phyloP scores from a whole-genome alignment of 2,329 filamentous ascomycete genomes.

The Knufia fluminis region DNA sequence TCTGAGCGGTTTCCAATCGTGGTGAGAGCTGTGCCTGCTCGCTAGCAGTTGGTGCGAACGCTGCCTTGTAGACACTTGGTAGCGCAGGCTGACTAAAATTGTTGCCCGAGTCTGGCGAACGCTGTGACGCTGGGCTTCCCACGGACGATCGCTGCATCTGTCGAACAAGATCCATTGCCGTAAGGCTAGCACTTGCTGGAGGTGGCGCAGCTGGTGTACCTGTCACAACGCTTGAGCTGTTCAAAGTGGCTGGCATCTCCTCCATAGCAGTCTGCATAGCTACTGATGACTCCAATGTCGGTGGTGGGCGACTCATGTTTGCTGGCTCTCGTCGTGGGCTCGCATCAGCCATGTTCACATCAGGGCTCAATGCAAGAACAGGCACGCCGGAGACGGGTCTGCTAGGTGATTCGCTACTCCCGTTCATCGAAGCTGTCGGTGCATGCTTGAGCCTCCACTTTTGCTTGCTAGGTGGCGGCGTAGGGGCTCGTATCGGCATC shows the following conservation, averaged over 20 bases:
- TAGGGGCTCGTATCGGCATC: background rate
- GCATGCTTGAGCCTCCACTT: background rate
- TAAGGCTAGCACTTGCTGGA: background rate
- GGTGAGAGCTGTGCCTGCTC: constrained; percentile 24
- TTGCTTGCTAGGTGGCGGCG: constrained; percentile 4
- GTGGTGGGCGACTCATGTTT: background rate
- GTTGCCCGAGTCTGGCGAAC: constrained; percentile 6
- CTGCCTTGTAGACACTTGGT: constrained; percentile 38
- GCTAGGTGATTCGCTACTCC: background rate
- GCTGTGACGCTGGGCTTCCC: constrained; percentile 7
- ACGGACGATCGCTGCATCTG: constrained; percentile 14
- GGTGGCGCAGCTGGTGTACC: constrained; percentile 1
- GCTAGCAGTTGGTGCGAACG: constrained; percentile 36
- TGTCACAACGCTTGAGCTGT: constrained; percentile 1
- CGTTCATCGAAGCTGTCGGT: constrained; percentile 3
- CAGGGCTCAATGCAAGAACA: constrained; percentile 5
- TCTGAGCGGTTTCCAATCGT: background rate
- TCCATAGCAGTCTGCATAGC: constrained; percentile 41
- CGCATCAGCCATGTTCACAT: constrained; percentile 15
- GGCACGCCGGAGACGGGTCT: background rate
- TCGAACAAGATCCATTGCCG: constrained; percentile 14
- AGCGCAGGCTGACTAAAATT: constrained; percentile 20
- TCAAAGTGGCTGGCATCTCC: constrained; percentile 36
- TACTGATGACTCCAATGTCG: constrained; percentile 12
- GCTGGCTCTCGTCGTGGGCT: constrained; percentile 3